Conservation (phyloP, 805 yeast genomes). For the Saitoella complicata region DNA sequence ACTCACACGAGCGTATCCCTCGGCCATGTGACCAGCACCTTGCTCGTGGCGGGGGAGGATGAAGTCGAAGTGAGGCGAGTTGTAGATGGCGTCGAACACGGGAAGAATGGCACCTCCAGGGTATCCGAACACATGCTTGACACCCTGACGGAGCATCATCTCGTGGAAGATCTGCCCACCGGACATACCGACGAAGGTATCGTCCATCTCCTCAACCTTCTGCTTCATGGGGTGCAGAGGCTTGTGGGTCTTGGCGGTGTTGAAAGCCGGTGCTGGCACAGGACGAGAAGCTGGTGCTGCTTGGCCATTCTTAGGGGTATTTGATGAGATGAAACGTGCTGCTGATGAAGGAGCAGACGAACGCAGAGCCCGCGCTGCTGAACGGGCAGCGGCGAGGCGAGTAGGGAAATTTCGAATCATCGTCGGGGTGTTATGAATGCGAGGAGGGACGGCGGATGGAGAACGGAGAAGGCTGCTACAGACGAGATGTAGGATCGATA, state of each 20-base stretch:
- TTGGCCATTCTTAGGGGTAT: too few species aligned
- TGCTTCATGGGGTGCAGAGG: too few species aligned
- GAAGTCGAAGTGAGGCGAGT: conserved; percentile 75
- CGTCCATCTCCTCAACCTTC: conserved; percentile 19
- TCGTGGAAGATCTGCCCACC: conserved; percentile 98
- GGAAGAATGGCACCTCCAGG: conserved; percentile 99
- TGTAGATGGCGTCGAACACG: conserved; percentile 90
- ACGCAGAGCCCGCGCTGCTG: too few species aligned
- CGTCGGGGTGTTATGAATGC: too few species aligned
- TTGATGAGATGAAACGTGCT: too few species aligned
- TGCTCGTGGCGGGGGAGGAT: conserved; percentile 94
- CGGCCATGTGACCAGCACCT: conserved; percentile 99
- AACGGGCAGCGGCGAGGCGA: too few species aligned
- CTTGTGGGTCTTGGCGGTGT: conserved; percentile 8
- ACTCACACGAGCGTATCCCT: conserved; percentile 89
- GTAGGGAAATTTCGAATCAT: too few species aligned
- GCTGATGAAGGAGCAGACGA: too few species aligned
- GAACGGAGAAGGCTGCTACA: too few species aligned
- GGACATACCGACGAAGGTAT: conserved; percentile 84
- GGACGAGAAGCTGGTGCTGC: conserved; percentile 15
- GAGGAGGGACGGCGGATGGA: too few species aligned
- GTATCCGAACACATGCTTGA: conserved; percentile 91
- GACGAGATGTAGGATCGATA: too few species aligned
- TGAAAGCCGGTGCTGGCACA: conserved; percentile 24
- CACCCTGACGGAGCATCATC: conserved; percentile 93